Evolutionary conservation across 768 basidiomycete species (phyloP), one percentile per base, ranked within the genome.

Genomic region (Rhizopogon roseolus): DNA sequence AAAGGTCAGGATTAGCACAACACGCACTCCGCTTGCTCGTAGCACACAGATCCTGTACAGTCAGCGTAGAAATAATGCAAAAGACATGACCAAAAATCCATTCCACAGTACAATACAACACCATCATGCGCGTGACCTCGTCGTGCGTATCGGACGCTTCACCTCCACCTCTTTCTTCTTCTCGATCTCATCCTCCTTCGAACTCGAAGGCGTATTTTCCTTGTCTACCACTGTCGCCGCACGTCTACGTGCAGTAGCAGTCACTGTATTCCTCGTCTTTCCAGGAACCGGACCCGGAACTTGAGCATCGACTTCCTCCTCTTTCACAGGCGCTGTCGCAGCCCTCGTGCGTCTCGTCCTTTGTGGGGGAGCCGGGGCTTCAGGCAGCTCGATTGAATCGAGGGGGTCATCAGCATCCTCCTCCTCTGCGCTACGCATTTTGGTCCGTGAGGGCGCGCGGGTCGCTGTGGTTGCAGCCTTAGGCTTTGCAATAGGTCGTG

Each of bases 171-270:
- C 54, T 32, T 54, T 54, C 17, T 50, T 51, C 32, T n/a, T 22
- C 27, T 55, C 54, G 10, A 13, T 25, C 11, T 45, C 37, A 16
- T 55, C 56, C 27, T 57, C 56, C n/a, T 55, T 46, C n/a, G 54
- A 55, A 28, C 41, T 50, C n/a, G 54, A 54, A 13, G 56, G 56
- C 9, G 56, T 55, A 55, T 57, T 57, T 55, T 57, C 56, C 14
- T 57, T 57, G 27, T 57, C 54, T 27, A 36, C 43, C 8, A 14
- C 19, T 14, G 46, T 37, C 17, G 54, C 54, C 8, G 54, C 41
- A n/a, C 53, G 46, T 16, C 41, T 41, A n/a, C 54, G 54, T 22
- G 41, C 55, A 10, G 54, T 17, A 29, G 41, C 55, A 10, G 54
- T 17, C 11, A 19, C 45, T 34, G 38, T 34, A n/a, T 13, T 38